Evolutionary conservation across 2,329 filamentous ascomycete genomes (phyloP).

Genomic region (Macrophomina tecta): DNA sequence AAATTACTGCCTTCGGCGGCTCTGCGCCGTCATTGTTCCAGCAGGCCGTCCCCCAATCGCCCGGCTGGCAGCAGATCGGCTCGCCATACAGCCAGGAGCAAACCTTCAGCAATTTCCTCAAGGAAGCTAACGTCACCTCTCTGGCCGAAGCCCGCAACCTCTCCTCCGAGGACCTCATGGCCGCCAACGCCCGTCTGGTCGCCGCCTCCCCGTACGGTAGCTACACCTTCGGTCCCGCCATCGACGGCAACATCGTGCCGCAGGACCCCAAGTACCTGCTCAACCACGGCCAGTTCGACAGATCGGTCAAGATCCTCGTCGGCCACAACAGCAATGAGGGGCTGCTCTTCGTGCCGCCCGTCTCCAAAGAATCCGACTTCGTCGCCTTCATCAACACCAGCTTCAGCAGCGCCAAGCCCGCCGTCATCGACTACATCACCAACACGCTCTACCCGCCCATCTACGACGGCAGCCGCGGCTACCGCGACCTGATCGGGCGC

Average conservation of each 20-base stretch:
- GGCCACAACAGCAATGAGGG: slow-evolving; percentile 55
- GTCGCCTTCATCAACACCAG: slow-evolving; percentile 34
- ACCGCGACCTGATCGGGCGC: slow-evolving; percentile 53
- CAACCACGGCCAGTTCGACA: slow-evolving; percentile 45
- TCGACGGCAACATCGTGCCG: slow-evolving; percentile 44
- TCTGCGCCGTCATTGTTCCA: slow-evolving; percentile 43
- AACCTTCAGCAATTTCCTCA: slow-evolving; percentile 39
- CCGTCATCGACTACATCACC: slow-evolving; percentile 49
- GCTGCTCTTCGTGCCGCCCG: slow-evolving; percentile 39
- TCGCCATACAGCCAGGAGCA: slow-evolving; percentile 40
- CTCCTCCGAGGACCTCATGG: slow-evolving; percentile 39
- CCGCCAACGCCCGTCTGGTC: slow-evolving; percentile 43
- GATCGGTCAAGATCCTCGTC: slow-evolving; percentile 43
- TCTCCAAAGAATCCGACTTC: slow-evolving; percentile 34
- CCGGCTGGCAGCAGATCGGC: slow-evolving; percentile 45
- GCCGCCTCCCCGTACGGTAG: slow-evolving; percentile 40
- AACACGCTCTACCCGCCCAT: slow-evolving; percentile 57
- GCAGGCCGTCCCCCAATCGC: slow-evolving; percentile 47
- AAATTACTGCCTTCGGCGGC: slow-evolving; percentile 44
- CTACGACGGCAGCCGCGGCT: slow-evolving; percentile 55
- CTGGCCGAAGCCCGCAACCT: slow-evolving; percentile 43
- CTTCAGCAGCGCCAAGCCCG: slow-evolving; percentile 41
- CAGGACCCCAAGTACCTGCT: slow-evolving; percentile 41
- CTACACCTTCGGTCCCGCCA: slow-evolving; percentile 42
- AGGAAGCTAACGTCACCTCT: slow-evolving; percentile 41